phyloP scores from a whole-genome alignment of 306 rosid genomes.

The Albizia julibrissin region DNA sequence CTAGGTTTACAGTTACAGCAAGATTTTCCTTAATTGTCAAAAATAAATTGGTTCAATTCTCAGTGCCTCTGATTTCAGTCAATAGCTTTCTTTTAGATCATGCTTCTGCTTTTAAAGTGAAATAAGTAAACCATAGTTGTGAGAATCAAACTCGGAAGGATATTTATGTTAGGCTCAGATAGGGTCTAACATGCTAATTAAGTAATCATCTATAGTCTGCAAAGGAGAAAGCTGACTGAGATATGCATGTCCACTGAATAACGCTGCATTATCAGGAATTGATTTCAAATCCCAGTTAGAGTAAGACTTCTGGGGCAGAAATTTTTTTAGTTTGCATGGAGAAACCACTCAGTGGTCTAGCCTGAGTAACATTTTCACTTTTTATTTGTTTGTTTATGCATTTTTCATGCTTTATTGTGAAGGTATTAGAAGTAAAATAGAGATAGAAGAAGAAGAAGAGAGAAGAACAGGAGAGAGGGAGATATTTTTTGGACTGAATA shows the following conservation, averaged over 20 bases:
- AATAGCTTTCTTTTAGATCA: background rate
- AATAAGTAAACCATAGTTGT: constrained; percentile 5
- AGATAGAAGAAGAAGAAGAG: no score
- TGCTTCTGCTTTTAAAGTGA: background rate
- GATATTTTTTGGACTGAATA: no score
- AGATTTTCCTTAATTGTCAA: background rate
- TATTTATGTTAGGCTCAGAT: background rate
- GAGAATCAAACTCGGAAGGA: background rate
- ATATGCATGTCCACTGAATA: background rate
- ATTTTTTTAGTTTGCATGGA: background rate
- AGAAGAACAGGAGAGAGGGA: no score
- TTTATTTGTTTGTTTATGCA: no score
- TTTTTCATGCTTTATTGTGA: no score
- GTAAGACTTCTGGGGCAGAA: background rate
- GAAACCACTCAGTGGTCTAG: background rate
- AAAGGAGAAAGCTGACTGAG: background rate
- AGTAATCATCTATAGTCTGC: background rate
- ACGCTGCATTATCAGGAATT: background rate
- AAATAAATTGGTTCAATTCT: background rate
- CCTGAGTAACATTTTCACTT: no score
- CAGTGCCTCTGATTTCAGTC: background rate
- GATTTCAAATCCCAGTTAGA: background rate
- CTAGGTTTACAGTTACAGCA: background rate
- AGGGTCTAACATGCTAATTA: background rate
- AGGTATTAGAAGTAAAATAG: no score